phyloP scores from a whole-genome alignment of 305 asterid species.

The Galium porrigens region DNA sequence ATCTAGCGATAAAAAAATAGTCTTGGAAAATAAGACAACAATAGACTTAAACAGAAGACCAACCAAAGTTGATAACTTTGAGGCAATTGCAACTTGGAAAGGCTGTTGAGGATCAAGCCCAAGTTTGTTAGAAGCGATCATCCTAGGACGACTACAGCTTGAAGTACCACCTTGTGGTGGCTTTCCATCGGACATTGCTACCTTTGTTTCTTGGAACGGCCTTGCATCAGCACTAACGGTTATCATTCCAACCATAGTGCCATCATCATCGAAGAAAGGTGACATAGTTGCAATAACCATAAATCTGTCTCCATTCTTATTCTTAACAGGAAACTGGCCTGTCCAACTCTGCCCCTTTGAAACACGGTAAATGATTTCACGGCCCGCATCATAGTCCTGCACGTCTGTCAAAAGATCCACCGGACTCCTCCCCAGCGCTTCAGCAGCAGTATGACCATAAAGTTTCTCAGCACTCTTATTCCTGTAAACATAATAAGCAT shows the following conservation, averaged over 20 bases:
- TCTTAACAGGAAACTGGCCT: conserved; percentile 61
- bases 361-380: conserved; percentile 38
- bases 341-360: conserved; percentile 63
- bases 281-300: conserved; percentile 43
- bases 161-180: conserved; percentile 21
- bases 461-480: conserved; percentile 53
- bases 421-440: conserved; percentile 49
- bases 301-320: conserved; percentile 46
- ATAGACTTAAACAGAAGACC: conserved; percentile 16
- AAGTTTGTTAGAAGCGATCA: conserved; percentile 39
- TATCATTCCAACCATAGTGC: conserved; percentile 48
- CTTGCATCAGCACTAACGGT: conserved; percentile 47
- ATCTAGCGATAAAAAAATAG: conserved; percentile 9
- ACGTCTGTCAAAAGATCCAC: conserved; percentile 39
- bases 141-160: conserved; percentile 29
- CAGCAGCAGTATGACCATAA: conserved; percentile 52
- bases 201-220: conserved; percentile 39
- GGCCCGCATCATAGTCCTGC: conserved; percentile 29
- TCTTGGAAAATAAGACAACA: background rate
- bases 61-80: conserved; percentile 75
- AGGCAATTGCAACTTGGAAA: conserved; percentile 59
- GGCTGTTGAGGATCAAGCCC: conserved; percentile 83
- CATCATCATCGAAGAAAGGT: conserved; percentile 68
- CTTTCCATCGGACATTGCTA: conserved; percentile 21
- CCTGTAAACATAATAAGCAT: conserved; percentile 20